Base-by-base conservation (phyloP, 129 eudicot genomes). In the Sambucus nigra region DNA sequence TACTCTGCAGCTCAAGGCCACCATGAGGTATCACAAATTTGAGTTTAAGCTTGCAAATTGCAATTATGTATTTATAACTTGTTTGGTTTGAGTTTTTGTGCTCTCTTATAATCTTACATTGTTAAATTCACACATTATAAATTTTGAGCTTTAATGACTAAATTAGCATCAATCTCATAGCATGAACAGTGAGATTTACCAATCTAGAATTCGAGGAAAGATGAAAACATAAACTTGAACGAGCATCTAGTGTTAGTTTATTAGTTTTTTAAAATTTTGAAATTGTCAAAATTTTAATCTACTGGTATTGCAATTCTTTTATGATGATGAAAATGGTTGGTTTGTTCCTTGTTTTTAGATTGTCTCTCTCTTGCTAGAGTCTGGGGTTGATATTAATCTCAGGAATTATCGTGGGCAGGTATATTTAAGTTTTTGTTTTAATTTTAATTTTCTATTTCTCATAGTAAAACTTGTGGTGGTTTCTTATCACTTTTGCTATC, bases 391-490 rank as follows among this genome's bases (percentile, higher is more conserved):
- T 69, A 86, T 86, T 50, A 80, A 92, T 74, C 87, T 86, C 71
- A 82, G 86, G 75, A 92, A 92, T 67, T 80, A 86, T 55, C 84
- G 94, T 5, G 99, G 99, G 52, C 99, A 92, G 99, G 99, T 92
- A 61, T 7, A 17, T 53, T 12, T 9, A 31, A 8, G 13, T 15
- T 35, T 64, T 7, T 25, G 5, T 18, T 4, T 38, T 10, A 10
- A 22, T 14, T 18, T 42, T 44, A 9, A 24, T 24, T 26, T 15
- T 10, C 19, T 15, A 24, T 10, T 28, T 11, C 7, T 26, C 26
- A 9, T 25, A 25, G 16, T 38, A 40, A 22, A 20, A 21, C 7
- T 25, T 38, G 13, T 25, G 25, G 39, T 26, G 3, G n/a, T 18
- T 9, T 22, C 50, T 22, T 18, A n/a, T 6, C 12, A 6, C 17